These are phyloP conservation scores for Moesziomyces aphidis DNA, from an alignment of 1,284 basidiomycete species.

Conservation along the genomic window DNA sequence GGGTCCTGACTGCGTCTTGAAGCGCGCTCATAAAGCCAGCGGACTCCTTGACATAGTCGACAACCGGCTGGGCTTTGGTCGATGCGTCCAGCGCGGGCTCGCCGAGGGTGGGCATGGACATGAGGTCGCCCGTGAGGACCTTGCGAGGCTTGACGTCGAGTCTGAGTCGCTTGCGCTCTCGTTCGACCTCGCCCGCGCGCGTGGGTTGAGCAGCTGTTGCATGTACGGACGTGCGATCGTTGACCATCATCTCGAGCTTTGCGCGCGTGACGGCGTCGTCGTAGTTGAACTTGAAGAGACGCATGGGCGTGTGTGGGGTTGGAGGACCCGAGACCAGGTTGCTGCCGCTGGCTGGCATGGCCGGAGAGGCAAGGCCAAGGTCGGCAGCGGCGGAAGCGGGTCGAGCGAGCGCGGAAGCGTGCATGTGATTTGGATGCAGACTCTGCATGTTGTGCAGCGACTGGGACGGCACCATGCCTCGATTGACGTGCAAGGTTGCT, in stretches of 20 bases:
- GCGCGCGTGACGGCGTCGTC: slow-evolving; percentile 50
- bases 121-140: slow-evolving; percentile 40
- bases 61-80: slow-evolving; percentile 13
- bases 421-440: slow-evolving; percentile 18
- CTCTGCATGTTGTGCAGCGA: slow-evolving; percentile 45
- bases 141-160: slow-evolving; percentile 42
- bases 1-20: slow-evolving; percentile 29
- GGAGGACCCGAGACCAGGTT: slow-evolving; percentile 29
- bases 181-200: slow-evolving; percentile 29
- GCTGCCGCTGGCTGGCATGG: slow-evolving; percentile 4
- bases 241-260: slow-evolving; percentile 56
- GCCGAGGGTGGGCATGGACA: slow-evolving; percentile 35
- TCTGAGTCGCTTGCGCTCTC: slow-evolving; percentile 53
- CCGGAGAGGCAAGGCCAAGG: slow-evolving; percentile 18
- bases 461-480: slow-evolving; percentile 32
- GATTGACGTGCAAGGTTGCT: slow-evolving; percentile 8
- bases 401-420: slow-evolving; percentile 23
- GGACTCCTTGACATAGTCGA: slow-evolving; percentile 47
- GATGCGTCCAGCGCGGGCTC: neutral
- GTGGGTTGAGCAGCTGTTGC: slow-evolving; percentile 12
- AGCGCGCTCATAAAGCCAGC: slow-evolving; percentile 38
- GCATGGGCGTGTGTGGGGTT: slow-evolving; percentile 55
- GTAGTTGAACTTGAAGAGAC: slow-evolving; percentile 54
- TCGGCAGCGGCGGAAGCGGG: slow-evolving; percentile 45
- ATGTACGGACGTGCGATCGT: slow-evolving; percentile 27